A percentile compares a stretch with the other conserved stretches of the same genome.
Conservation (phyloP, 805 yeast genomes). For the Pichia pseudocactophila region DNA sequence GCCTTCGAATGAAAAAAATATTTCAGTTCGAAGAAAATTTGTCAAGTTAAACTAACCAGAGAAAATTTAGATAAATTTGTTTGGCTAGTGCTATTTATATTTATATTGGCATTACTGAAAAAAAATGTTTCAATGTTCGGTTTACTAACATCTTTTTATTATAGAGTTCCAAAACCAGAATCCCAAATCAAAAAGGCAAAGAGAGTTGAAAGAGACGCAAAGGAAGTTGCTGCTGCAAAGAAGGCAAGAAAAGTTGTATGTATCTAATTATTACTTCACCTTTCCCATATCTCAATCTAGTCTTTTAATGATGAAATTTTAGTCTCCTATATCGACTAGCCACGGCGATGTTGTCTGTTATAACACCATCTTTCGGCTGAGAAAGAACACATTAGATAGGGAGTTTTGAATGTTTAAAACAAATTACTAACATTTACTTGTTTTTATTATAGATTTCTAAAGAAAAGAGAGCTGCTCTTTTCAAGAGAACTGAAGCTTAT, state of each 20-base stretch:
- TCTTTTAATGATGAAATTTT: constrained; percentile 39
- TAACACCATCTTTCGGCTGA: constrained; percentile 76
- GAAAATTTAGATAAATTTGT: constrained; percentile 6
- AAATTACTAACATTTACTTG: constrained; percentile 2
- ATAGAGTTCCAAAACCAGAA: constrained; percentile 61
- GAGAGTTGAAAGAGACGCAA: constrained; percentile 69
- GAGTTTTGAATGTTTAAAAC: not conserved
- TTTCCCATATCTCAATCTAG: not conserved
- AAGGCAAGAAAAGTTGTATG: constrained; percentile 75
- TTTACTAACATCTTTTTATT: constrained; percentile 10
- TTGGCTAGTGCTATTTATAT: not conserved
- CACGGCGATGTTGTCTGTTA: constrained; percentile 58
- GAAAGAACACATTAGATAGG: not conserved
- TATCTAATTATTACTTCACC: constrained; percentile 22
- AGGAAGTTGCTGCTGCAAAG: constrained; percentile 73
- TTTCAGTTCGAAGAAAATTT: constrained; percentile 23
- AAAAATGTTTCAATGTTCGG: constrained; percentile 8
- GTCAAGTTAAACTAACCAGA: constrained; percentile 10
- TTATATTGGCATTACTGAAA: not conserved
- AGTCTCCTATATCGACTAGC: constrained; percentile 49
- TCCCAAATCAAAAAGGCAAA: constrained; percentile 75
- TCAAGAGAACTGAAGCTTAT: constrained; percentile 95
- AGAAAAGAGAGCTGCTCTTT: constrained; percentile 40
- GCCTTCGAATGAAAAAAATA: constrained; percentile 23
- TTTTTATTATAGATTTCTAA: constrained; percentile 30